These are phyloP conservation scores for Cryphonectria naterciae DNA, from an alignment of 2,329 filamentous ascomycete species.

Conservation along the genomic window DNA sequence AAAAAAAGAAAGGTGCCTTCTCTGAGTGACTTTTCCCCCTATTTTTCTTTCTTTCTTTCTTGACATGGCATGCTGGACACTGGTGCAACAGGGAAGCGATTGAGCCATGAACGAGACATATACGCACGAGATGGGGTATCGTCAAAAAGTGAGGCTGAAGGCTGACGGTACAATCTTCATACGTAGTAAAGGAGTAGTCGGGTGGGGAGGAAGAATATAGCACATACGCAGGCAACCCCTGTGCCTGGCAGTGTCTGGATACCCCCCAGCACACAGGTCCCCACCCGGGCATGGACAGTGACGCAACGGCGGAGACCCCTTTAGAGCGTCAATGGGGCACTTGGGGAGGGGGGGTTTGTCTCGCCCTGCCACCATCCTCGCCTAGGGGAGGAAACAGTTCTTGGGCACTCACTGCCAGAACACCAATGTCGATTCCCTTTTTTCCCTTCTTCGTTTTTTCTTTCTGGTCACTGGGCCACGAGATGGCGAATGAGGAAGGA, in stretches of 20 bases:
- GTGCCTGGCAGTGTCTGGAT: neutral
- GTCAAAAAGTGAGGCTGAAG: neutral
- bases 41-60: neutral
- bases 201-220: neutral
- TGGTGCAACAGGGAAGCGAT: no score
- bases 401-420: neutral
- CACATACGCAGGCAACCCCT: neutral
- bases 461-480: neutral
- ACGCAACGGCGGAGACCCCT: constrained; percentile 14
- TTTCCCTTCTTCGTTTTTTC: no score
- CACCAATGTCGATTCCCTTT: neutral
- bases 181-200: neutral
- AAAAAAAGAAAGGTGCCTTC: neutral
- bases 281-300: constrained; percentile 8
- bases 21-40: neutral
- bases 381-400: neutral
- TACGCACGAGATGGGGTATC: neutral
- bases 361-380: constrained; percentile 13
- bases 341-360: neutral
- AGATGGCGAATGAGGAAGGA: neutral
- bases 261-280: neutral
- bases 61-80: neutral
- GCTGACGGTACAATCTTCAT: constrained; percentile 5
- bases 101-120: neutral
- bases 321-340: neutral